Evolutionary conservation across 371 early-diverging fungal species (phyloP).

Genomic region (Mortierella sp.): DNA sequence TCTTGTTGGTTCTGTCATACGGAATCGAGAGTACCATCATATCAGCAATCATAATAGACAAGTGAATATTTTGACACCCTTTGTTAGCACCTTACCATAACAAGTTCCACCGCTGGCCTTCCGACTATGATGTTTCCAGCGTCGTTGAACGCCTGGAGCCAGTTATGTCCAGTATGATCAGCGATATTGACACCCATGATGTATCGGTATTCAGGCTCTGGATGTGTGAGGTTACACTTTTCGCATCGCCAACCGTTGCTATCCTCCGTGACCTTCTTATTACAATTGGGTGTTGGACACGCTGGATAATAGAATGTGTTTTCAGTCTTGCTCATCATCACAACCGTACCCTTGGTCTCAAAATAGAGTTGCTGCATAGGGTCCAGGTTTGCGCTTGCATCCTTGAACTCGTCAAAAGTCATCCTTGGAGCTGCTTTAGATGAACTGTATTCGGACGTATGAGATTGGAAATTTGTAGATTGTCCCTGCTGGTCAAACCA

Average conservation of each 20-base stretch:
- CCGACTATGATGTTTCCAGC: constrained; percentile 78
- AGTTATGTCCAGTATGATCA: constrained; percentile 87
- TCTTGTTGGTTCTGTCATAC: constrained; percentile 23
- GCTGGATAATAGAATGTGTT: constrained; percentile 76
- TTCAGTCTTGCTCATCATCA: constrained; percentile 50
- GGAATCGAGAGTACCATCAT: constrained; percentile 39
- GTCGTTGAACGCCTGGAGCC: constrained; percentile 92
- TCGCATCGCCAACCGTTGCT: constrained; percentile 91
- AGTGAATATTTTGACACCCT: neutral
- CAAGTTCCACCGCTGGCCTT: constrained; percentile 77
- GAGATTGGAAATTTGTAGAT: constrained; percentile 56
- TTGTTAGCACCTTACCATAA: constrained; percentile 12
- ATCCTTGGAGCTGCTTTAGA: constrained; percentile 59
- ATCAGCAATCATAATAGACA: neutral
- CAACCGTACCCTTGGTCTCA: constrained; percentile 48
- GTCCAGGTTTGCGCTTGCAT: constrained; percentile 73
- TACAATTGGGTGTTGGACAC: constrained; percentile 87
- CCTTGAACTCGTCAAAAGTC: constrained; percentile 76
- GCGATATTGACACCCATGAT: constrained; percentile 77
- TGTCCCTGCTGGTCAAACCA: constrained; percentile 81
- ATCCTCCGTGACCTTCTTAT: constrained; percentile 88
- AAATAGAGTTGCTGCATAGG: constrained; percentile 26
- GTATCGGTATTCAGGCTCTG: constrained; percentile 84
- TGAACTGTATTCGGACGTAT: constrained; percentile 53
- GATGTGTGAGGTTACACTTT: constrained; percentile 82